Base-by-base conservation (phyloP, 371 early-diverging fungal species). In the Smittium culicis region DNA sequence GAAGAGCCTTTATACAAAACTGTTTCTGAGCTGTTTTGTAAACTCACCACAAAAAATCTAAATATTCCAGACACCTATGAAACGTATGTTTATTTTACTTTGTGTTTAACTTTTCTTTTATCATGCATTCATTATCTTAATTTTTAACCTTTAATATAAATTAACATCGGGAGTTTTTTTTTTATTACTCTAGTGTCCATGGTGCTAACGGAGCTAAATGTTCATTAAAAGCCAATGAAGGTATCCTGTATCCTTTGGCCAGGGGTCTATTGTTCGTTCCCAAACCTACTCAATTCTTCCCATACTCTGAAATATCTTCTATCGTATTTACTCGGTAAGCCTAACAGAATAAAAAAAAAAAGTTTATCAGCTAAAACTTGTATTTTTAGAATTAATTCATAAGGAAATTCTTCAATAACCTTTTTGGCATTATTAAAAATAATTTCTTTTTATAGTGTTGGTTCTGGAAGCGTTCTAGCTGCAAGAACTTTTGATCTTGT, bases 201-300 rank as follows among this genome's bases (percentile, higher is more conserved):
- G 85, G 85, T 29, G 79, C 84, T n/a, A 80, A 81, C 67, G 92
- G 93, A 14, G 77, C 98, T 71, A 97, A 96, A 77, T 98, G 98
- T 72, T 94, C 96, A 25, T 85, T 89, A 80, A 99, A 98, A 79
- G 98, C 99, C 61, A 95, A 91, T 81, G 99, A 99, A 79, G 98
- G 98, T 55, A 87, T 86, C 68, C 77, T 99, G 32, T 99, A 95
- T 74, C 96, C 95, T 1, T 82, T 99, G 64, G 94, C 93, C 68
- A 90, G 89, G 71, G 86, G 88, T 30, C 84, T 99, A 70, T 64
- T 99, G 57, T 97, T 98, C 72, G 84, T 98, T 55, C 96, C 98
- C 57, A 99, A 99, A 75, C 96, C 96, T 0, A 82, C 94, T 29
- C 88, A 91, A 57, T 88, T 85, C 54, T 89, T 99, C 58, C 85